Conservation (phyloP, 2,329 filamentous ascomycete genomes). For the Colletotrichum sp. region DNA sequence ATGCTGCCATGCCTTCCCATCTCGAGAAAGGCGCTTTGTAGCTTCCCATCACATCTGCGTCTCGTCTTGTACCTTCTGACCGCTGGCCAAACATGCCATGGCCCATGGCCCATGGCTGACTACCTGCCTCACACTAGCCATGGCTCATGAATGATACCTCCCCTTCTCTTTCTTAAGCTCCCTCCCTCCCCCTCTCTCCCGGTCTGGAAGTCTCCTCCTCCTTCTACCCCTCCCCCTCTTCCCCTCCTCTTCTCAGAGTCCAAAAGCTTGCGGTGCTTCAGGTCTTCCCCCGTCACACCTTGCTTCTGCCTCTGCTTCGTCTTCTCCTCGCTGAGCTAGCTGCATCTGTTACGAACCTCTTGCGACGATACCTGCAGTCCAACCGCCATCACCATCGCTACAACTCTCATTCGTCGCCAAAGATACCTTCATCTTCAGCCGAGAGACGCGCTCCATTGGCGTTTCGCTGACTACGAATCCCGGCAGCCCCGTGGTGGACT, state of each 20-base stretch:
- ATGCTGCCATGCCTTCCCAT: not conserved
- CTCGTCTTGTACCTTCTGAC: not conserved
- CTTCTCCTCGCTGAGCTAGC: not conserved
- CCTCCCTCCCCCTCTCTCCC: not conserved
- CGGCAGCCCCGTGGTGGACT: constrained; percentile 8
- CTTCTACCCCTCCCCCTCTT: not conserved
- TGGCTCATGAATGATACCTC: not conserved
- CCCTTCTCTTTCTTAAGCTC: constrained; percentile 12
- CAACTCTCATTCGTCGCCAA: not conserved
- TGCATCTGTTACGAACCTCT: not conserved
- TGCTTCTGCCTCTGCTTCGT: not conserved
- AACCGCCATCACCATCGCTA: not conserved
- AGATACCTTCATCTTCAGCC: not conserved
- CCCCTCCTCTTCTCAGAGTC: not conserved
- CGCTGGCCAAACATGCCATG: constrained; percentile 5
- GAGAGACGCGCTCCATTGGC: not conserved
- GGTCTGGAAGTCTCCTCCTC: not conserved
- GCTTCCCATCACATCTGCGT: not conserved
- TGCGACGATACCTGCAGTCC: not conserved
- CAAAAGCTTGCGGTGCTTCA: not conserved
- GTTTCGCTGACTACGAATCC: constrained; percentile 1
- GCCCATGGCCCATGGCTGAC: not conserved
- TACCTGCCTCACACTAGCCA: not conserved
- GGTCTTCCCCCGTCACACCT: not conserved
- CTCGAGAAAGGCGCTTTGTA: not conserved